phyloP scores from a whole-genome alignment of 495 filamentous ascomycete genomes.

The Entonaema liquescens region DNA sequence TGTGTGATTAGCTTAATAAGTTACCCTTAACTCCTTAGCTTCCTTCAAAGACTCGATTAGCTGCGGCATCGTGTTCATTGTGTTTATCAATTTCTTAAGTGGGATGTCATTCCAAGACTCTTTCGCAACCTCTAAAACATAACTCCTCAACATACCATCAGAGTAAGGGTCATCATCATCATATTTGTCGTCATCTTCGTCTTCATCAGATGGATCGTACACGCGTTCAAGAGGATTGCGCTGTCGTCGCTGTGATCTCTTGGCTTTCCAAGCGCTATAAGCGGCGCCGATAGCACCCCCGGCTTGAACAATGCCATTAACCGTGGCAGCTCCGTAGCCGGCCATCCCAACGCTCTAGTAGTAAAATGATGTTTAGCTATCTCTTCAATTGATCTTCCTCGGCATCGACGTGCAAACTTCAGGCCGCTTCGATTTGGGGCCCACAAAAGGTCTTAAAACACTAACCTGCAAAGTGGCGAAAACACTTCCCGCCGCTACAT shows the following conservation, averaged over 20 bases:
- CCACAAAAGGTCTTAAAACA: neutral
- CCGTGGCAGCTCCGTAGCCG: slow-evolving; percentile 35
- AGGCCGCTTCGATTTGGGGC: neutral
- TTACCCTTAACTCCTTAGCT: neutral
- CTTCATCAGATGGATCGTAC: neutral
- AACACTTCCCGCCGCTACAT: slow-evolving; percentile 22
- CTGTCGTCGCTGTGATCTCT: neutral
- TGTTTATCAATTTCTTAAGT: neutral
- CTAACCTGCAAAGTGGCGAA: slow-evolving; percentile 38
- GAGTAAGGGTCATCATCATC: neutral
- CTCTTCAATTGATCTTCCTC: neutral
- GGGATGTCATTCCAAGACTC: neutral
- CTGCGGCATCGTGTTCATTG: neutral
- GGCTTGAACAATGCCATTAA: slow-evolving; percentile 29
- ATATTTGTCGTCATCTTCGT: slow-evolving; percentile 5
- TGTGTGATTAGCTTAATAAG: neutral
- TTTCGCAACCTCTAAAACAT: neutral
- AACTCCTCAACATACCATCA: neutral
- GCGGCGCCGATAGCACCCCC: slow-evolving; percentile 2
- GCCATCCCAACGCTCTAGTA: slow-evolving; percentile 41
- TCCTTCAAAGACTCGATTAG: neutral
- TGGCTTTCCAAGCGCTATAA: neutral
- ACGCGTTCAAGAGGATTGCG: neutral
- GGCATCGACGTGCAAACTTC: neutral
- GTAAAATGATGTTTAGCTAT: neutral